A percentile compares a stretch with the other conserved stretches of the same genome.
phyloP scores from a whole-genome alignment of 768 basidiomycete species.

The Macrocybe gigantea region DNA sequence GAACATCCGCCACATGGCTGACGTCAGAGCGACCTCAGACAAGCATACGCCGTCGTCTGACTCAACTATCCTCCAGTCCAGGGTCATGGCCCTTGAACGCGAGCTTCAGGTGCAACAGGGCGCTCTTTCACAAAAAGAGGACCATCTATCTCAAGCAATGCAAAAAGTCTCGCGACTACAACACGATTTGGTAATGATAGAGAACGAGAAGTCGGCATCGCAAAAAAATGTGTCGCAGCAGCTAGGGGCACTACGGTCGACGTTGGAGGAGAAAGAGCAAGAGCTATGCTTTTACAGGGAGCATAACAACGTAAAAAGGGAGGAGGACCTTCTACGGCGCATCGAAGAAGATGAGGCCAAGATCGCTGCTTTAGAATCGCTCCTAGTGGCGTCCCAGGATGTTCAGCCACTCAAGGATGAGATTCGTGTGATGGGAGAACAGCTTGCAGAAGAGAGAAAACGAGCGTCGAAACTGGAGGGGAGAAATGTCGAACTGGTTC shows the following conservation, averaged over 20 bases:
- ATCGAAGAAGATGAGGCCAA: conserved; percentile 72
- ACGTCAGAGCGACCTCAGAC: conserved; percentile 24
- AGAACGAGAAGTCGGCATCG: conserved; percentile 54
- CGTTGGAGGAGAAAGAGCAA: conserved; percentile 51
- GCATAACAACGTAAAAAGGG: conserved; percentile 39
- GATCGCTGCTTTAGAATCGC: conserved; percentile 49
- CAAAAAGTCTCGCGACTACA: conserved; percentile 47
- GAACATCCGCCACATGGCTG: conserved; percentile 28
- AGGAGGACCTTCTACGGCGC: conserved; percentile 55
- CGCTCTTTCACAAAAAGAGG: conserved; percentile 37
- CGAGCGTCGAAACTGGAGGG: conserved; percentile 35
- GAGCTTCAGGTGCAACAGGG: conserved; percentile 46
- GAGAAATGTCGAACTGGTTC: conserved; percentile 37
- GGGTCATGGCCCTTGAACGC: conserved; percentile 45
- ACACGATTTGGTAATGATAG: conserved; percentile 39
- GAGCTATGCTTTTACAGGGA: conserved; percentile 45
- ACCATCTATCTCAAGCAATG: conserved; percentile 32
- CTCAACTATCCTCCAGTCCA: conserved; percentile 51
- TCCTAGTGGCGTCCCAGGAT: conserved; percentile 36
- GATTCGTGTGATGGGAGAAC: conserved; percentile 29
- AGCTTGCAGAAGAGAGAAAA: conserved; percentile 36
- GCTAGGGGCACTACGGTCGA: conserved; percentile 34
- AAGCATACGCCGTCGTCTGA: conserved; percentile 44
- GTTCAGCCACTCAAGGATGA: conserved; percentile 32
- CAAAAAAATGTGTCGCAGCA: conserved; percentile 42